Evolutionary conservation across 139 green algal species (phyloP).

Genomic region (Tetradesmus lagerheimii): DNA sequence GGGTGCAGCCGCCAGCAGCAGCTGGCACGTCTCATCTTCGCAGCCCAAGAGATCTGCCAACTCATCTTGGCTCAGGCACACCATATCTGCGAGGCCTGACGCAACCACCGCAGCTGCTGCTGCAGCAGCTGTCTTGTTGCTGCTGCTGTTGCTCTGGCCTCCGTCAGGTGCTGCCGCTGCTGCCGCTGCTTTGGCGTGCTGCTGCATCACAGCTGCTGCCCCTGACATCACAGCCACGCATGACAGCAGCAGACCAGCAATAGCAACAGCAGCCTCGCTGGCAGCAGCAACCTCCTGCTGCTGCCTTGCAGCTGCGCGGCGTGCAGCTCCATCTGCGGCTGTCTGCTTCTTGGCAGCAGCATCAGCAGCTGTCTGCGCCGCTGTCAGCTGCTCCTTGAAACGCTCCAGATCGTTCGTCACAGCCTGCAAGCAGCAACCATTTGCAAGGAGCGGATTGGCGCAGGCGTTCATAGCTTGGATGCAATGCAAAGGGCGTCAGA

Average conservation of each 20-base stretch:
- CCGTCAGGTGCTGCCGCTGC: not conserved
- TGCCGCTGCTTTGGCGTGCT: conserved; percentile 22
- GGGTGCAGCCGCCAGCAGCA: not conserved
- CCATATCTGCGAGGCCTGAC: conserved; percentile 51
- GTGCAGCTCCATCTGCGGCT: conserved; percentile 22
- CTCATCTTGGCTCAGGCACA: conserved; percentile 49
- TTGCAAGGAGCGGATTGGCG: too few relatives aligned
- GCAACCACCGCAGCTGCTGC: conserved; percentile 26
- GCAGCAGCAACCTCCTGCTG: conserved; percentile 14
- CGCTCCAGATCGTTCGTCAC: not conserved
- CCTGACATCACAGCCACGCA: conserved; percentile 6
- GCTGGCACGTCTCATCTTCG: conserved; percentile 30
- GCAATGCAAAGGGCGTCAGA: too few relatives aligned
- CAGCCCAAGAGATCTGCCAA: conserved; percentile 52
- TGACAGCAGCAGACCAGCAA: conserved; percentile 18
- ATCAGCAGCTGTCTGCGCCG: conserved; percentile 28
- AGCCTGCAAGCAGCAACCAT: not conserved
- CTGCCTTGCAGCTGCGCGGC: not conserved
- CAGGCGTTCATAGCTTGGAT: too few relatives aligned
- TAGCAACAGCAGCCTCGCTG: not conserved
- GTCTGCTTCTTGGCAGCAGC: conserved; percentile 6
- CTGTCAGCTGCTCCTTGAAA: conserved; percentile 20
- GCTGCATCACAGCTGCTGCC: not conserved
- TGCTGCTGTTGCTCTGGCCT: conserved; percentile 32
- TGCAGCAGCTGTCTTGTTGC: not conserved